Evolutionary conservation across 441 rosid genomes (phyloP).

Genomic region (Jatropha multifida): DNA sequence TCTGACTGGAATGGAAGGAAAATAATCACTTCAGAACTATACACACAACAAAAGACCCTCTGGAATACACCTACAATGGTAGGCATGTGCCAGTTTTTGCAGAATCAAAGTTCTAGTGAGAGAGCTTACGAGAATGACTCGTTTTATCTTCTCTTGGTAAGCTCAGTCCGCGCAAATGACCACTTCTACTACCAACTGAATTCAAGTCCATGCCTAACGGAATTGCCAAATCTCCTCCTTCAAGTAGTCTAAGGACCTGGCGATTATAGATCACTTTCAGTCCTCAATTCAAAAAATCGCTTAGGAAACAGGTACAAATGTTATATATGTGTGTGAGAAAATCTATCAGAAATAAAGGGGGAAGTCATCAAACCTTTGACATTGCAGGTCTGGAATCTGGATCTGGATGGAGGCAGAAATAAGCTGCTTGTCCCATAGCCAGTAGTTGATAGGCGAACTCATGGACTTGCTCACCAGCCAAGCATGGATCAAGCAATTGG

Average conservation of each 20-base stretch:
- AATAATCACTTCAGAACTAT: conserved; percentile 8
- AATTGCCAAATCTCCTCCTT: conserved; percentile 47
- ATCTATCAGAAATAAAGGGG: background rate
- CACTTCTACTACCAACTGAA: conserved; percentile 62
- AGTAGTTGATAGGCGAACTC: conserved; percentile 42
- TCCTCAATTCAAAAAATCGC: background rate
- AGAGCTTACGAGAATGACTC: conserved; percentile 54
- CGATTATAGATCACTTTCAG: conserved; percentile 4
- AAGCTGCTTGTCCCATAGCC: conserved; percentile 56
- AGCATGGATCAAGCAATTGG: conserved; percentile 49
- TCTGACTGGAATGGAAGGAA: conserved; percentile 10
- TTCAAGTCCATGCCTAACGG: conserved; percentile 52
- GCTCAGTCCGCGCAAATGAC: conserved; percentile 49
- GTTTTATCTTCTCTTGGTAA: conserved; percentile 31
- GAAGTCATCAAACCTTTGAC: conserved; percentile 50
- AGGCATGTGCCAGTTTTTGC: background rate
- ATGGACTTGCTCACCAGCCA: conserved; percentile 31
- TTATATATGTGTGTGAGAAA: background rate
- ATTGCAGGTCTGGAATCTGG: conserved; percentile 67
- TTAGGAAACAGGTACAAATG: background rate
- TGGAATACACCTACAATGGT: background rate
- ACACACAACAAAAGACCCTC: conserved; percentile 10
- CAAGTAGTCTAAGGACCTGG: conserved; percentile 67
- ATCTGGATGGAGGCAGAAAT: conserved; percentile 50
- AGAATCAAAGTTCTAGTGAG: conserved; percentile 40